Conservation (phyloP, 805 yeast genomes). For the Wickerhamomyces rabaulensis region DNA sequence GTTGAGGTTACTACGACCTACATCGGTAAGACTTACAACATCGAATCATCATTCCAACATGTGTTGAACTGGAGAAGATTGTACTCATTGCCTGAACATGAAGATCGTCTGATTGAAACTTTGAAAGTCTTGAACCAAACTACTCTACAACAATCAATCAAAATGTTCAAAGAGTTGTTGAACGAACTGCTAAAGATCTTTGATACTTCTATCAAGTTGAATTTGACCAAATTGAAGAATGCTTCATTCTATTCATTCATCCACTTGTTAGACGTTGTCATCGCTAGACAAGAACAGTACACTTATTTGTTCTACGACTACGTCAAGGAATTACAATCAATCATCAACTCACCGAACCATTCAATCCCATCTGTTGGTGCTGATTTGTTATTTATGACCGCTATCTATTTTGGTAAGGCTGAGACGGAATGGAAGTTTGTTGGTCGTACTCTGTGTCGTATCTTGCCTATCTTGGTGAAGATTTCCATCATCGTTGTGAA, state of each 20-base stretch:
- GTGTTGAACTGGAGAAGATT: conserved; percentile 49
- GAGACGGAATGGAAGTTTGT: conserved; percentile 54
- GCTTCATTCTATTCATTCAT: conserved; percentile 51
- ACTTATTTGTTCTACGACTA: conserved; percentile 51
- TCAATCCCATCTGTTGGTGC: conserved; percentile 48
- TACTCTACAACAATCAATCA: conserved; percentile 48
- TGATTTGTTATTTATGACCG: conserved; percentile 40
- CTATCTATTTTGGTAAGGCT: conserved; percentile 43
- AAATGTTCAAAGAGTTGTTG: conserved; percentile 56
- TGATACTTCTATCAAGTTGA: conserved; percentile 17
- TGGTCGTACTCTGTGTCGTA: conserved; percentile 61
- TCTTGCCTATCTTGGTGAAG: conserved; percentile 46
- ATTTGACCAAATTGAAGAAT: conserved; percentile 23
- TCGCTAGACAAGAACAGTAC: conserved; percentile 64
- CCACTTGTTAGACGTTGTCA: conserved; percentile 54
- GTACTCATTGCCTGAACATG: conserved; percentile 31
- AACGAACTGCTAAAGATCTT: conserved; percentile 33
- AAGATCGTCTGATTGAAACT: conserved; percentile 39
- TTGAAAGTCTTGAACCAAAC: conserved; percentile 48
- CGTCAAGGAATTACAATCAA: conserved; percentile 19
- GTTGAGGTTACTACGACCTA: conserved; percentile 56
- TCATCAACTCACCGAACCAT: conserved; percentile 15
- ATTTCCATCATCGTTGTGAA: conserved; percentile 29
- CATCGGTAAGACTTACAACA: conserved; percentile 62
- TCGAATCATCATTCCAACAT: conserved; percentile 48